Evolutionary conservation across 2,329 filamentous ascomycete species (phyloP).

Genomic region (Myriosclerotinia duriaeana): DNA sequence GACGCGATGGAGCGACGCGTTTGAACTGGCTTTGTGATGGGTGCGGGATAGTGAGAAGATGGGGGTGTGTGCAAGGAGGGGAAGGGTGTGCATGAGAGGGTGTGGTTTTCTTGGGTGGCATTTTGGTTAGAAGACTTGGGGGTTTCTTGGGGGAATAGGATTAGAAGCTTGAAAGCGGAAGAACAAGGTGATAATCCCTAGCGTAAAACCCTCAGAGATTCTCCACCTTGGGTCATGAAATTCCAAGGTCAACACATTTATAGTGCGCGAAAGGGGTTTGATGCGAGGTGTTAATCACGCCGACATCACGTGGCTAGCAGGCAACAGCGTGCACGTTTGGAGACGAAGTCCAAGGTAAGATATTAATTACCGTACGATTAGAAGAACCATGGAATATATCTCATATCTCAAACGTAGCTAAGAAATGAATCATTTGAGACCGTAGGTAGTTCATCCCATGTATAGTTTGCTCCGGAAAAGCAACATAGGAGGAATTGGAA

Average conservation of each 20-base stretch:
- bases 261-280: background rate
- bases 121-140: background rate
- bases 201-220: too few species aligned
- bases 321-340: background rate
- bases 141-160: background rate
- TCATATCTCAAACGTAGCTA: too few species aligned
- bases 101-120: background rate
- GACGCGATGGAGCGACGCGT: conserved; percentile 7
- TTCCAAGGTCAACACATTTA: too few species aligned
- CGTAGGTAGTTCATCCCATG: too few species aligned
- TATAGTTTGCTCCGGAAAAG: background rate
- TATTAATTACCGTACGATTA: background rate
- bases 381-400: too few species aligned
- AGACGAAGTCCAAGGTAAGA: background rate
- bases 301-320: background rate
- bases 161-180: too few species aligned
- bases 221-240: too few species aligned
- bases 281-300: background rate
- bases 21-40: background rate
- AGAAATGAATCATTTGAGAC: too few species aligned
- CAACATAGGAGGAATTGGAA: background rate
- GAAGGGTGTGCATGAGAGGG: background rate
- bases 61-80: background rate
- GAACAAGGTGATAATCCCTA: too few species aligned
- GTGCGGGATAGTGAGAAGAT: conserved; percentile 4